Conservation (phyloP, 2,329 filamentous ascomycete species). For the Arachnopeziza araneosa region DNA sequence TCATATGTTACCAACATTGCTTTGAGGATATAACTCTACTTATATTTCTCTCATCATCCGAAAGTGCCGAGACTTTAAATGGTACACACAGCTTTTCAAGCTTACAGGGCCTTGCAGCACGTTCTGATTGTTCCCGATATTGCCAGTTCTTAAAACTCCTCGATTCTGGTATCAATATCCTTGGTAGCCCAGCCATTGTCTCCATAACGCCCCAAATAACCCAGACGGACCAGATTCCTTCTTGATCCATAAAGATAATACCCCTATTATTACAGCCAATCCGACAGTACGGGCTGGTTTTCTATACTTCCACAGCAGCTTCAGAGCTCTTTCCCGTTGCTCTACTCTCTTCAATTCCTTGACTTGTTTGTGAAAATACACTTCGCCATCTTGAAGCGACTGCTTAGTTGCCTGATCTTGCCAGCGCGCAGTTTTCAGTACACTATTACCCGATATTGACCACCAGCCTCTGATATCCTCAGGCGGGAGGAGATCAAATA, state of each 20-base stretch:
- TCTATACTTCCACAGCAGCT: conserved; percentile 58
- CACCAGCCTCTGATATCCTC: conserved; percentile 67
- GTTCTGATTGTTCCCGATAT: neutral
- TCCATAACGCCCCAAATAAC: conserved; percentile 25
- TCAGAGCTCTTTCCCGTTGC: conserved; percentile 43
- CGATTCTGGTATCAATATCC: conserved; percentile 9
- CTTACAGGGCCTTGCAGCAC: neutral
- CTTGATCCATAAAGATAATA: conserved; percentile 63
- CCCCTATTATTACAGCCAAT: conserved; percentile 60
- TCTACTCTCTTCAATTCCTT: conserved; percentile 66
- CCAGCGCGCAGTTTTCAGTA: conserved; percentile 74
- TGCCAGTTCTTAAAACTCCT: neutral
- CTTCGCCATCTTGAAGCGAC: conserved; percentile 59
- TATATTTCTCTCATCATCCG: no score
- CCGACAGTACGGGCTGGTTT: conserved; percentile 56
- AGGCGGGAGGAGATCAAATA: conserved; percentile 67
- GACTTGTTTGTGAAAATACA: conserved; percentile 65
- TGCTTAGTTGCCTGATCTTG: conserved; percentile 45
- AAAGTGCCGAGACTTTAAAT: no score
- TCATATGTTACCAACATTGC: no score
- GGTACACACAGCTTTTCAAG: no score
- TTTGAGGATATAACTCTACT: no score
- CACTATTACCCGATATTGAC: conserved; percentile 67
- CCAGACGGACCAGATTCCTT: conserved; percentile 33
- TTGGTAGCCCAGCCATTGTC: conserved; percentile 15